phyloP scores from a whole-genome alignment of 73 alveolate species.

The Durusdinium trenchii region DNA sequence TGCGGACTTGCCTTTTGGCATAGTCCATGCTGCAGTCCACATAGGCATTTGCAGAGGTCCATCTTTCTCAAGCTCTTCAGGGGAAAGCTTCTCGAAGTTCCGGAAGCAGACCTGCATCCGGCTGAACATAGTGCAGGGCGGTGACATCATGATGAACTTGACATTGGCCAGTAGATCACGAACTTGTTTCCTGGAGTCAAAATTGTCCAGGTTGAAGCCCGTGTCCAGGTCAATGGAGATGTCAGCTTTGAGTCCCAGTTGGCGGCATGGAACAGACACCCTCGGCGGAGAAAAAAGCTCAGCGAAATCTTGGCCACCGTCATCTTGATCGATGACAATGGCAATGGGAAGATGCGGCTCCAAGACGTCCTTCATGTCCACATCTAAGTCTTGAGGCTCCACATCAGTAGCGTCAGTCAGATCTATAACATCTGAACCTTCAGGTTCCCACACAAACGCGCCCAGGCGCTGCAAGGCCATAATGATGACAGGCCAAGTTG shows the following conservation, averaged over 20 bases:
- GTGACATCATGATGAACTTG: not conserved
- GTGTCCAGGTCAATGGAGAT: not conserved
- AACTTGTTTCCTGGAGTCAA: not conserved
- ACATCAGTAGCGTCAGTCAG: too few relatives aligned
- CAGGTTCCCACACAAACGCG: too few relatives aligned
- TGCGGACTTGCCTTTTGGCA: not conserved
- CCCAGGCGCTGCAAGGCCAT: too few relatives aligned
- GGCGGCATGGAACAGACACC: not conserved
- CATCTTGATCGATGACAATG: not conserved
- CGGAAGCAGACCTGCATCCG: too few relatives aligned
- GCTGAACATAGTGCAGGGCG: not conserved
- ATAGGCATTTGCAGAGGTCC: not conserved
- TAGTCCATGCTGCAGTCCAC: not conserved
- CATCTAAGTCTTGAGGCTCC: too few relatives aligned
- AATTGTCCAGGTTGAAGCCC: not conserved
- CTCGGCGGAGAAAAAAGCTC: not conserved
- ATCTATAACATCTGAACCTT: too few relatives aligned
- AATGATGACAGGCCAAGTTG: too few relatives aligned
- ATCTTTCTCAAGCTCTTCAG: not conserved
- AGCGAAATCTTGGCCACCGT: not conserved
- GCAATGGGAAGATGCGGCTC: too few relatives aligned
- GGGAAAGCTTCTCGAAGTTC: not conserved
- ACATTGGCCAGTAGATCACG: not conserved
- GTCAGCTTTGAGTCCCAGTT: not conserved
- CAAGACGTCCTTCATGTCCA: too few relatives aligned